Conservation (phyloP, 495 filamentous ascomycete genomes). For the Neurospora tetrasperma region DNA sequence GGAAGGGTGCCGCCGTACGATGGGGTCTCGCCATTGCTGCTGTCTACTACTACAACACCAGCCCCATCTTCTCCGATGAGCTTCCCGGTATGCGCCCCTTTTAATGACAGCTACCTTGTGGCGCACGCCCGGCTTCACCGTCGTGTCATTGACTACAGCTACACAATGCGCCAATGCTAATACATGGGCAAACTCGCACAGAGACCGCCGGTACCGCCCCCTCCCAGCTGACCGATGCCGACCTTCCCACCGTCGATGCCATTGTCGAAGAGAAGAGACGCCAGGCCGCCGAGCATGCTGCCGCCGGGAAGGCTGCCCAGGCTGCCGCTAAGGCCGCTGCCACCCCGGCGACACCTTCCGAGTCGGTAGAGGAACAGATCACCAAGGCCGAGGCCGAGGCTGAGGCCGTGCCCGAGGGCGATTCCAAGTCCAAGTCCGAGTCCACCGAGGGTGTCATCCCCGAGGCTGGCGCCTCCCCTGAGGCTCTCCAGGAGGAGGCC, state of each 20-base stretch:
- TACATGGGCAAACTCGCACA: not conserved
- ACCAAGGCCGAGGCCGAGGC: constrained; percentile 1
- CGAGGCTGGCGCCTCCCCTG: constrained; percentile 24
- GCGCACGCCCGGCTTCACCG: constrained; percentile 14
- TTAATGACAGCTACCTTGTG: not conserved
- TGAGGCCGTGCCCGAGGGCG: constrained; percentile 7
- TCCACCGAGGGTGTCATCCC: constrained; percentile 11
- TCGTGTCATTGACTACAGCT: not conserved
- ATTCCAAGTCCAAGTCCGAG: constrained; percentile 4
- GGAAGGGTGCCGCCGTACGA: constrained; percentile 66
- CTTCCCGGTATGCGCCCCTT: constrained; percentile 49
- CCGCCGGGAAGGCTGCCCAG: constrained; percentile 15
- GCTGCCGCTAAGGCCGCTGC: constrained; percentile 18
- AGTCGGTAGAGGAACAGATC: not conserved
- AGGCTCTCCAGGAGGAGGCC: constrained; percentile 70
- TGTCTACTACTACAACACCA: constrained; percentile 93
- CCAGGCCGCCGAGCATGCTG: constrained; percentile 19
- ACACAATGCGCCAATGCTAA: not conserved
- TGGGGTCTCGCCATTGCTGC: constrained; percentile 66
- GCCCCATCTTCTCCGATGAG: constrained; percentile 74
- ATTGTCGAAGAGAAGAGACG: constrained; percentile 41
- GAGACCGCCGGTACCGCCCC: constrained; percentile 23
- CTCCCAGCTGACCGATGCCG: constrained; percentile 32
- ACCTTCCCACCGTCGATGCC: constrained; percentile 40
- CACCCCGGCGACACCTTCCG: constrained; percentile 5